Evolutionary conservation across 352 stramenopile genomes (phyloP).

Genomic region (Peronospora destructor): DNA sequence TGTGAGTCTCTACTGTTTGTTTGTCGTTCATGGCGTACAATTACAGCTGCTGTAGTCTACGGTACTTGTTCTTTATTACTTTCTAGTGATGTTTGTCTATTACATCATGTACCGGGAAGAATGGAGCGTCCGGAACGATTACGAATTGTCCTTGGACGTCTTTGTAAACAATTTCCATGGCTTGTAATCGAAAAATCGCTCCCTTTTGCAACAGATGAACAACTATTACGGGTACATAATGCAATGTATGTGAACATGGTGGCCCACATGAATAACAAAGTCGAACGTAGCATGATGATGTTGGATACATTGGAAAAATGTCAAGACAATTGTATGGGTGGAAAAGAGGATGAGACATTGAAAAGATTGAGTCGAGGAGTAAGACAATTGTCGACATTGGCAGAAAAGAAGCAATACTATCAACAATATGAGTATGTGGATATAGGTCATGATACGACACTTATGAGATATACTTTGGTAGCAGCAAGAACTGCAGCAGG

Average conservation of each 20-base stretch:
- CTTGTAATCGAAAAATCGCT: conserved; percentile 24
- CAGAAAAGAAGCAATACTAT: conserved; percentile 45
- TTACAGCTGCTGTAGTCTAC: conserved; percentile 23
- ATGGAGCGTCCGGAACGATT: conserved; percentile 52
- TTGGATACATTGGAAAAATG: conserved; percentile 28
- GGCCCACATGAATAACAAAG: conserved; percentile 40
- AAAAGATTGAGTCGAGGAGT: conserved; percentile 11
- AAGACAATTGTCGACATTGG: conserved; percentile 14
- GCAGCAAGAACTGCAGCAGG: conserved; percentile 65
- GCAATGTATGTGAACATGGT: conserved; percentile 54
- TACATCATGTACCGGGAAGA: conserved; percentile 36
- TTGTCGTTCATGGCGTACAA: conserved; percentile 25
- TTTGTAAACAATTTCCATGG: conserved; percentile 27
- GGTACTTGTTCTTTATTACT: conserved; percentile 36
- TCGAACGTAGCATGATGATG: conserved; percentile 52
- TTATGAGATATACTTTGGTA: conserved; percentile 61
- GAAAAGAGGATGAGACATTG: conserved; percentile 5
- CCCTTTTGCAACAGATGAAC: conserved; percentile 33
- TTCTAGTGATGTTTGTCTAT: conserved; percentile 42
- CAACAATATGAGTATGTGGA: conserved; percentile 58
- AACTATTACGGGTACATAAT: conserved; percentile 54
- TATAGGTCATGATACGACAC: conserved; percentile 56
- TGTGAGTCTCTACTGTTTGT: conserved; percentile 17
- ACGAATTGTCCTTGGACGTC: conserved; percentile 33
- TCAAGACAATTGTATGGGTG: conserved; percentile 2